Evolutionary conservation across 768 basidiomycete genomes (phyloP).

Genomic region (Lactarius hengduanensis): DNA sequence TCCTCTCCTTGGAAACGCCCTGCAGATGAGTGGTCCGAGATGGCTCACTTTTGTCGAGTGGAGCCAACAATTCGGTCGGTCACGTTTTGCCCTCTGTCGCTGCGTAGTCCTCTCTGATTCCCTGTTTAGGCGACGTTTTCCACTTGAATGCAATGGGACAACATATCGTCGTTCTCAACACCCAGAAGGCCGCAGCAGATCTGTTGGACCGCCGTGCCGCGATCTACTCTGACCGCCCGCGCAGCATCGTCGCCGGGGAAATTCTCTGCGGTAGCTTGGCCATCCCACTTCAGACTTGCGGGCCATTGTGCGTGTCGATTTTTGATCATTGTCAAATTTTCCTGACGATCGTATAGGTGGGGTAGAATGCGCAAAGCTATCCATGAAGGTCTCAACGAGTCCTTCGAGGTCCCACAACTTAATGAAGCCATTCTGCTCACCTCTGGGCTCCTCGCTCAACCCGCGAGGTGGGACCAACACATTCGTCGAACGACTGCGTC

Average conservation of each 20-base stretch:
- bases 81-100: neutral
- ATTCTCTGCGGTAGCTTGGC: constrained; percentile 25
- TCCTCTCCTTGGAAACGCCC: constrained; percentile 23
- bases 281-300: constrained; percentile 23
- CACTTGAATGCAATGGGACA: constrained; percentile 27
- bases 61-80: constrained; percentile 20
- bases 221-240: constrained; percentile 27
- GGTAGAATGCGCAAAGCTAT: constrained; percentile 24
- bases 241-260: constrained; percentile 22
- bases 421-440: constrained; percentile 24
- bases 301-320: constrained; percentile 15
- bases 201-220: constrained; percentile 29
- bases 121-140: constrained; percentile 22
- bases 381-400: constrained; percentile 21
- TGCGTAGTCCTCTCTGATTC: constrained; percentile 4
- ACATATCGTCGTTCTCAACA: constrained; percentile 31
- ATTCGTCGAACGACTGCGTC: constrained; percentile 26
- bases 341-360: constrained; percentile 21
- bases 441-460: constrained; percentile 15
- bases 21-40: constrained; percentile 15
- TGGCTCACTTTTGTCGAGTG: constrained; percentile 25
- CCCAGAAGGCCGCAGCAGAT: constrained; percentile 31
- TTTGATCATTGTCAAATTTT: neutral
- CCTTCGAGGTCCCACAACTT: constrained; percentile 15
- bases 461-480: constrained; percentile 20